Evolutionary conservation across 768 basidiomycete species (phyloP), one percentile per base, ranked within the genome.

Genomic region (Xerocomellus chrysenteron): DNA sequence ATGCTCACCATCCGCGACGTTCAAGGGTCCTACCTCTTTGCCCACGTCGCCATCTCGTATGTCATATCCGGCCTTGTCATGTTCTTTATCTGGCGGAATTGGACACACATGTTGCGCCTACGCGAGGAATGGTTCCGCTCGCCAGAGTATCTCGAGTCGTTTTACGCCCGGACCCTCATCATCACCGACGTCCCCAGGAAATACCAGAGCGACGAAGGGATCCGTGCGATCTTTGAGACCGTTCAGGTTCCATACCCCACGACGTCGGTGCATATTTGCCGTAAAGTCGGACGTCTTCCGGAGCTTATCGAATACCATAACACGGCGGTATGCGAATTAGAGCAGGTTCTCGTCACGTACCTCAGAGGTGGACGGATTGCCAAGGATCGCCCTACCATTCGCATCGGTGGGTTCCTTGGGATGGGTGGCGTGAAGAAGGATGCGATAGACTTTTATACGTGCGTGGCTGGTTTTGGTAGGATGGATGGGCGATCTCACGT

Each of bases 381-480:
- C 47, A 85, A 84, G 63, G 90, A 88, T 56, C 78, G 97, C 35
- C 97, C 97, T 1, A 89, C 78, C 3, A 85, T 94, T 59, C 81
- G 82, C 16, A 74, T 91, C 14, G 94, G 95, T 17, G 91, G 87
- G 2, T 85, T 81, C 55, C 74, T 92, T 64, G 92, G 95, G 0
- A 82, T 87, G 57, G 94, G 96, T 11, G 95, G 95, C 1, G 73
- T 77, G 50, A 93, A 84, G 74, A 86, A 80, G 74, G 96, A 98
- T 71, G 93, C 95, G 2, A 98, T 98, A 63, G 92, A 98, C 48
- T 92, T 85, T 70, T 94, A 95, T 72, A 92, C 88, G 90, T 93
- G 66, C 63, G 90, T 80, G 51, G 41, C 45, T 19, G 21, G 30
- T 50, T 40, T 32, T 35, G 30, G 19, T 14, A 16, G 41, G 5